These are phyloP conservation scores for Cyberlindnera mississippiensis DNA, from an alignment of 805 yeast species.

Conservation along the genomic window DNA sequence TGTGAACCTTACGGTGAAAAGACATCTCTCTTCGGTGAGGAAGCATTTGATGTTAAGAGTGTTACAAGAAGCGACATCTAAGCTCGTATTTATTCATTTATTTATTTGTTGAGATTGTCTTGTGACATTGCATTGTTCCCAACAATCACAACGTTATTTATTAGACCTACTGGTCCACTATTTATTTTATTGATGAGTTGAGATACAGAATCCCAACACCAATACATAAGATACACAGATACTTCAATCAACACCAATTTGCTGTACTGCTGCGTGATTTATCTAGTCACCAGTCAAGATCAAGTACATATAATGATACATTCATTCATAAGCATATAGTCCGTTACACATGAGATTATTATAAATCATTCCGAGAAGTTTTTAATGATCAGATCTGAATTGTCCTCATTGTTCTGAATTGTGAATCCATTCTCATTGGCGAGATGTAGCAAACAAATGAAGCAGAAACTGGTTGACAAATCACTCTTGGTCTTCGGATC, in stretches of 20 bases:
- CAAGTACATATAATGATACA: too few species aligned
- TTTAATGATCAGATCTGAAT: conserved; percentile 21
- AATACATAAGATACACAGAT: too few species aligned
- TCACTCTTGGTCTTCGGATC: conserved; percentile 54
- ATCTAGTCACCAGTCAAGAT: too few species aligned
- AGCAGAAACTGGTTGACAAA: conserved; percentile 79
- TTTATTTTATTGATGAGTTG: too few species aligned
- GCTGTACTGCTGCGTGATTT: too few species aligned
- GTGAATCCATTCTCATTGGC: conserved; percentile 81
- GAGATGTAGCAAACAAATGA: conserved; percentile 76
- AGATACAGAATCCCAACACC: too few species aligned
- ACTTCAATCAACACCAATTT: too few species aligned
- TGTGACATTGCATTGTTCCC: too few species aligned
- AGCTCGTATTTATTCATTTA: neutral
- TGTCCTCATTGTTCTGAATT: conserved; percentile 39
- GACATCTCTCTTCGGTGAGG: conserved; percentile 53
- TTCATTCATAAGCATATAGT: too few species aligned
- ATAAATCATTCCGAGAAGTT: neutral
- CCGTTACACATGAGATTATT: neutral
- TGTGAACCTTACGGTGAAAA: conserved; percentile 78
- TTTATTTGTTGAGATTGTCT: neutral
- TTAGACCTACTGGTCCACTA: too few species aligned
- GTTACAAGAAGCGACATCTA: conserved; percentile 71
- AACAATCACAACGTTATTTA: too few species aligned
- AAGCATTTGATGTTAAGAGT: conserved; percentile 66